phyloP scores from a whole-genome alignment of 371 early-diverging fungal species.

The Lichtheimia ramosa region DNA sequence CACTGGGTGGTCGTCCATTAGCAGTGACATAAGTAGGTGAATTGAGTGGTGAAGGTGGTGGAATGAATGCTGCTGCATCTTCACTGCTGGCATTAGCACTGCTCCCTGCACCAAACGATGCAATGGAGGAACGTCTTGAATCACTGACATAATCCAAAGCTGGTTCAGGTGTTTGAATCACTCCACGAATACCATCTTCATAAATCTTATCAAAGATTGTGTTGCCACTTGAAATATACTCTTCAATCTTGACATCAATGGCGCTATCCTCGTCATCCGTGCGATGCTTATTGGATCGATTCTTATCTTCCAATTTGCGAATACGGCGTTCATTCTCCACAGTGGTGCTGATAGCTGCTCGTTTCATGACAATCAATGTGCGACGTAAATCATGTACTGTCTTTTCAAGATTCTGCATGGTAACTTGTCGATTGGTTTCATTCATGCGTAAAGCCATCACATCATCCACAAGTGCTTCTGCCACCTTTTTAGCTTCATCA shows the following conservation, averaged over 20 bases:
- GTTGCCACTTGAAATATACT: constrained; percentile 40
- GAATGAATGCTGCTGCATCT: constrained; percentile 7
- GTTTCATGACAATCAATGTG: constrained; percentile 76
- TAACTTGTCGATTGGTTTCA: constrained; percentile 58
- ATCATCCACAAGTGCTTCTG: constrained; percentile 77
- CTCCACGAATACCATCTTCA: constrained; percentile 54
- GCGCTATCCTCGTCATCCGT: constrained; percentile 21
- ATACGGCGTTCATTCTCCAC: constrained; percentile 75
- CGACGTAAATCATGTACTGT: constrained; percentile 69
- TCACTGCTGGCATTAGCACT: constrained; percentile 8
- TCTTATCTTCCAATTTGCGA: constrained; percentile 47
- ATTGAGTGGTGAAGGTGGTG: constrained; percentile 19
- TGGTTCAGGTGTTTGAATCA: constrained; percentile 24
- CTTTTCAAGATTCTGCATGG: constrained; percentile 66
- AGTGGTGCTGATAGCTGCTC: constrained; percentile 70
- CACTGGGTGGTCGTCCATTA: not conserved
- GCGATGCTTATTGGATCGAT: not conserved
- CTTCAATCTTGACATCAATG: constrained; percentile 34
- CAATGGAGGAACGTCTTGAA: constrained; percentile 16
- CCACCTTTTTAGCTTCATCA: constrained; percentile 69
- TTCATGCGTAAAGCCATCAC: constrained; percentile 70
- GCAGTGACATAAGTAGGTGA: constrained; percentile 9
- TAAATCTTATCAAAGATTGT: constrained; percentile 62
- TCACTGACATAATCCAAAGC: constrained; percentile 13
- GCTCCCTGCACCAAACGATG: constrained; percentile 6